A percentile compares a stretch with the other conserved stretches of the same genome.
Conservation (phyloP, 345 rosid genomes). For the Stellera chamaejasme region DNA sequence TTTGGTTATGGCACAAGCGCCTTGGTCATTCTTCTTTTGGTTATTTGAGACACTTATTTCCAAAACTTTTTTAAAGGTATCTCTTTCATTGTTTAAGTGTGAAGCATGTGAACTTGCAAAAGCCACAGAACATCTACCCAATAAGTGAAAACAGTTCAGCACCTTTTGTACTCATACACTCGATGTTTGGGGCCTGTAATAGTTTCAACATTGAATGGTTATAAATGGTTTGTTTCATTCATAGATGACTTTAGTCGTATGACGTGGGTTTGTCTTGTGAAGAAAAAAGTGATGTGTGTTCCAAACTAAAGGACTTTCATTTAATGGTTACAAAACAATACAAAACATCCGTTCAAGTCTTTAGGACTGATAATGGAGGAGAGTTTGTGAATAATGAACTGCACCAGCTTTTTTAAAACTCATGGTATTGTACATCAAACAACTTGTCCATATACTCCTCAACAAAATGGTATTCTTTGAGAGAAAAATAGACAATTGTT, state of each 20-base stretch:
- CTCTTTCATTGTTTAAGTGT: background rate
- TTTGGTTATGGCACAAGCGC: background rate
- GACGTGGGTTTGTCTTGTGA: background rate
- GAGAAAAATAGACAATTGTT: background rate
- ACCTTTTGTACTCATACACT: constrained; percentile 1
- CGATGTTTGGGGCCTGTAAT: background rate
- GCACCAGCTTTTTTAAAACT: too few species aligned
- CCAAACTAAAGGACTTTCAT: background rate
- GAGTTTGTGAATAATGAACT: background rate
- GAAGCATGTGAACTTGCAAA: background rate
- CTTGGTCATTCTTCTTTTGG: background rate
- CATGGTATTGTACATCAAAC: background rate
- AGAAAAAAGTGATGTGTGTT: background rate
- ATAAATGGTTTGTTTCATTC: constrained; percentile 4
- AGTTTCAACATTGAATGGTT: background rate
- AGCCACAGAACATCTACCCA: background rate
- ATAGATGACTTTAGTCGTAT: constrained; percentile 3
- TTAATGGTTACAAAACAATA: background rate
- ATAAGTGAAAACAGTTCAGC: background rate
- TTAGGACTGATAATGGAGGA: background rate
- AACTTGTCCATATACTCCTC: background rate
- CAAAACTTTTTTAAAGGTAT: background rate
- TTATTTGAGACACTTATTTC: background rate
- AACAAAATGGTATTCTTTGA: constrained; percentile 1
- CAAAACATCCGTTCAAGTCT: background rate